Evolutionary conservation across 2,329 filamentous ascomycete genomes (phyloP).

Genomic region (Colletotrichum sp.): DNA sequence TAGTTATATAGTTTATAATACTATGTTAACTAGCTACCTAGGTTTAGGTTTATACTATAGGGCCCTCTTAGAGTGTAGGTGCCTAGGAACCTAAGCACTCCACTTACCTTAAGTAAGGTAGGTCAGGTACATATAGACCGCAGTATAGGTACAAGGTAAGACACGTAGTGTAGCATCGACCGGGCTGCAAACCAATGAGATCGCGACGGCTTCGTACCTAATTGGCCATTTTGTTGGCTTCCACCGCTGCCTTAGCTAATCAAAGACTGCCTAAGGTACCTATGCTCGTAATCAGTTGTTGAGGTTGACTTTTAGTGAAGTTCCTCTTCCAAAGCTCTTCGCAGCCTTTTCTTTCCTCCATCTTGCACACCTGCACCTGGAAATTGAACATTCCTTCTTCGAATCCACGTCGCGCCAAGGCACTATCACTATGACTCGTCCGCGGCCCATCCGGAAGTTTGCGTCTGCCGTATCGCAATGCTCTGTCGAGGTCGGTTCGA

Average conservation of each 20-base stretch:
- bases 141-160: no score
- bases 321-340: background rate
- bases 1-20: no score
- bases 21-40: no score
- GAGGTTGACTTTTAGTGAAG: background rate
- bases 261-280: background rate
- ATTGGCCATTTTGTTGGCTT: background rate
- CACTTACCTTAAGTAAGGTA: no score
- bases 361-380: background rate
- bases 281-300: background rate
- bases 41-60: background rate
- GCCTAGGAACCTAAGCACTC: background rate
- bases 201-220: background rate
- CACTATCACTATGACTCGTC: constrained; percentile 26
- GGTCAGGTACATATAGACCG: no score
- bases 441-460: constrained; percentile 60
- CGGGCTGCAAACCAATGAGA: background rate
- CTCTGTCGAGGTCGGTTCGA: constrained; percentile 52
- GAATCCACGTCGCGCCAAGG: background rate
- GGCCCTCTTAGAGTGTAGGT: background rate
- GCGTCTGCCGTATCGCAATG: constrained; percentile 61
- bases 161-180: background rate
- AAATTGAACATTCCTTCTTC: background rate
- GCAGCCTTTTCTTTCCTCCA: background rate
- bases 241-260: background rate